Base-by-base conservation (phyloP, 805 yeast species). In the Ogataea pini region DNA sequence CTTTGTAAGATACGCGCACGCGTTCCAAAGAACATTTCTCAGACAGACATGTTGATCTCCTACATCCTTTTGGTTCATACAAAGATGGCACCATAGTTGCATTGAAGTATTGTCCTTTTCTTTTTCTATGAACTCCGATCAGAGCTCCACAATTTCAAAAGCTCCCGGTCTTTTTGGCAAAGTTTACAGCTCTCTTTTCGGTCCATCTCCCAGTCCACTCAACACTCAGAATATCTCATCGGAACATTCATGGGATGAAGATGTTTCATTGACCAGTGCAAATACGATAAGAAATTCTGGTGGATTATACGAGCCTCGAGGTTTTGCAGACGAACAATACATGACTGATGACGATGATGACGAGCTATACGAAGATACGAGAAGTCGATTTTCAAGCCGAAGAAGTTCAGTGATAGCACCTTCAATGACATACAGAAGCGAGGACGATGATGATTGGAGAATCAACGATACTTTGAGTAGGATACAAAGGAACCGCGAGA, bases 401-500 rank as follows among this genome's bases (percentile, higher is more conserved):
- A 33, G 54, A 42, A 50, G 56, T 37, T 57, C 61, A 2, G 42
- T 48, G 25, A 42, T 57, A 19, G 57, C 52, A 1, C 61, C 61
- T 9, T 51, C 59, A 7, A 51, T 56, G 57, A 52, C 59, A 5
- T 39, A 17, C 33, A 25, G 7, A 54, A 52, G 36, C 24, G 34
- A 47, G 37, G 57, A 54, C 19, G 48, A 52, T 25, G 53, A 50
- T 1, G 56, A 52, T 6, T 47, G 47, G 42, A 36, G 43, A 5
- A 56, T 62, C 18, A 61, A 59, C 29, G 51, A 50, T 39, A 63
- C 67, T 4, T 40, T 63, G 36, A 45, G 51, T 12, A 31, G 60
- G 14, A 63, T 63, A 34, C 39, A 45, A 14, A 18, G 42, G 31
- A 56, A 54, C 38, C 36, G 46, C 5, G 52, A 47, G 38, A 46